These are phyloP conservation scores for Alternaria ventricosa DNA, from an alignment of 2,329 filamentous ascomycete genomes.

Conservation along the genomic window DNA sequence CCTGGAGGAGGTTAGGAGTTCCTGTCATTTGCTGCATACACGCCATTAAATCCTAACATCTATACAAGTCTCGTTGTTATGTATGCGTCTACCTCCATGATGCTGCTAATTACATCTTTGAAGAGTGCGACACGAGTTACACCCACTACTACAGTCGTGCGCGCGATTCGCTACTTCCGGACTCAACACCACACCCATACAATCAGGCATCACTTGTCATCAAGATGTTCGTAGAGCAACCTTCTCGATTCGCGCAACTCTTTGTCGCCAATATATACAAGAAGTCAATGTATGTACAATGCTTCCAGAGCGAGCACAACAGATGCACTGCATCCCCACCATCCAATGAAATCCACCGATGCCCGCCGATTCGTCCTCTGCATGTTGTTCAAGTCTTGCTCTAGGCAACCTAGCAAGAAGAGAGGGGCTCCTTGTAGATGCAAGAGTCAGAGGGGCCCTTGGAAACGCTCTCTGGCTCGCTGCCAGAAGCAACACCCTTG, in stretches of 20 bases:
- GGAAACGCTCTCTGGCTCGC: constrained; percentile 34
- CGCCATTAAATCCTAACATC: background rate
- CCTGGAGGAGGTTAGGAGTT: background rate
- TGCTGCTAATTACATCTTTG: background rate
- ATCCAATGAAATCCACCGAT: background rate
- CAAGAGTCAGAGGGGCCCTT: constrained; percentile 42
- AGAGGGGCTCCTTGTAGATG: constrained; percentile 21
- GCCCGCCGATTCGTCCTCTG: background rate
- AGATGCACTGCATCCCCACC: background rate
- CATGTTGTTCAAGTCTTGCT: background rate
- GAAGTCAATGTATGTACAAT: constrained; percentile 13
- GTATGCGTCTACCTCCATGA: background rate
- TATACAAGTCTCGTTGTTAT: background rate
- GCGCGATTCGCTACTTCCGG: background rate
- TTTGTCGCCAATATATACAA: constrained; percentile 9
- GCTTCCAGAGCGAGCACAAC: constrained; percentile 11
- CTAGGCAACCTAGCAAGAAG: constrained; percentile 27
- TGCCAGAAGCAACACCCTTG: constrained; percentile 37
- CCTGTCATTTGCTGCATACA: background rate
- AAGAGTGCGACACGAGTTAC: background rate
- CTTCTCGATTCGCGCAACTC: background rate
- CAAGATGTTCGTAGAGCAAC: background rate
- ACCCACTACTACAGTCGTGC: background rate
- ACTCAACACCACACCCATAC: background rate
- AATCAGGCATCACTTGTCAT: background rate